phyloP scores from a whole-genome alignment of 306 rosid species.

The Fagus sylvatica region DNA sequence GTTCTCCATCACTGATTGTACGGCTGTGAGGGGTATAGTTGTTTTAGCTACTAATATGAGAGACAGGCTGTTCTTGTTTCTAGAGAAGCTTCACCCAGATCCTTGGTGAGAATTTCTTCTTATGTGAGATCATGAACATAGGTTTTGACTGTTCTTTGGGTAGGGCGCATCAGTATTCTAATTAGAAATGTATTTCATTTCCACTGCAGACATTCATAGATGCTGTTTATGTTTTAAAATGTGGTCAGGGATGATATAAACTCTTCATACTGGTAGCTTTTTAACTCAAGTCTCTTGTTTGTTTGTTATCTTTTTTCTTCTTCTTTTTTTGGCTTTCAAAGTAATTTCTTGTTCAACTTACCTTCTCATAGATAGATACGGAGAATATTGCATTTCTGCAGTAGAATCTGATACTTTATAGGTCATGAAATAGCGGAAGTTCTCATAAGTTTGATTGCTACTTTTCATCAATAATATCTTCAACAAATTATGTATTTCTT shows the following conservation, averaged over 20 bases:
- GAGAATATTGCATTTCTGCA: too few relatives aligned
- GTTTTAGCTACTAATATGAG: too few relatives aligned
- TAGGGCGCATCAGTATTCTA: neutral
- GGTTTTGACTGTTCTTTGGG: neutral
- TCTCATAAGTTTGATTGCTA: neutral
- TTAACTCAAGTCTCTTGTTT: neutral
- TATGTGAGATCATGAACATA: neutral
- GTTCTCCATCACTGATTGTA: too few relatives aligned
- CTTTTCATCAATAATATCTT: neutral
- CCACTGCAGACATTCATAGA: neutral
- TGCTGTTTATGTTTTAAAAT: neutral
- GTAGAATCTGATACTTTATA: neutral
- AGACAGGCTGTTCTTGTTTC: too few relatives aligned
- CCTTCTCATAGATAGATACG: neutral
- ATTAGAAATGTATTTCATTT: neutral
- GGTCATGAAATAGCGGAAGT: slow-evolving; percentile 1
- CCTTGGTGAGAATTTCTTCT: too few relatives aligned
- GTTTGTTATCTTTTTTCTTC: neutral
- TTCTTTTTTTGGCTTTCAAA: neutral
- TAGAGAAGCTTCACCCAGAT: too few relatives aligned
- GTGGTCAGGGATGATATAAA: neutral
- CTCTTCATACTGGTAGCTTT: neutral
- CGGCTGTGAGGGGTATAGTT: too few relatives aligned
- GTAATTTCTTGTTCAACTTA: neutral
- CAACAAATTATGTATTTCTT: neutral